These are phyloP conservation scores for Thalassia testudinum DNA, from an alignment of 116 monocot species.

Conservation along the genomic window DNA sequence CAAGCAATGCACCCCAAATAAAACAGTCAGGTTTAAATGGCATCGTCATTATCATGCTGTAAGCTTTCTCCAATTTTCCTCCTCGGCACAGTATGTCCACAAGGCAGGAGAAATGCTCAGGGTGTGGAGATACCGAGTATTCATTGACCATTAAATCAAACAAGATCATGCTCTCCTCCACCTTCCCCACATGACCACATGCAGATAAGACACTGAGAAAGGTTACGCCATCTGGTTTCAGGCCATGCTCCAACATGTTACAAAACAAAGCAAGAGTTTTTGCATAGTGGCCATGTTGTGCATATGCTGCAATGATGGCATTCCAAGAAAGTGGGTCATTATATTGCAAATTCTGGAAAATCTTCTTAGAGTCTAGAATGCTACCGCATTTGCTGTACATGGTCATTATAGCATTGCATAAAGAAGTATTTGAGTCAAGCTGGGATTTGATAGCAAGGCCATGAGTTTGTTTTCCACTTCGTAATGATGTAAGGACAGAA, in stretches of 20 bases:
- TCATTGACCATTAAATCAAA: slow-evolving; percentile 49
- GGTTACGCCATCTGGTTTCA: slow-evolving; percentile 54
- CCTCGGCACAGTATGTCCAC: slow-evolving; percentile 60
- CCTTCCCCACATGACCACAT: slow-evolving; percentile 55
- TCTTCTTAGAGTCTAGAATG: slow-evolving; percentile 31
- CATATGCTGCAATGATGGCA: slow-evolving; percentile 58
- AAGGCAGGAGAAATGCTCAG: slow-evolving; percentile 79
- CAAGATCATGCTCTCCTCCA: slow-evolving; percentile 43
- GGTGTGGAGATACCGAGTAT: slow-evolving; percentile 28
- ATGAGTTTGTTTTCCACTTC: slow-evolving; percentile 58
- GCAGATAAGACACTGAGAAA: slow-evolving; percentile 71
- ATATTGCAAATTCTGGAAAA: slow-evolving; percentile 24
- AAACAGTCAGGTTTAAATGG: slow-evolving; percentile 40
- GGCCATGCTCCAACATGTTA: slow-evolving; percentile 36
- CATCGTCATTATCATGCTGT: slow-evolving; percentile 39
- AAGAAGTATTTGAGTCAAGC: slow-evolving; percentile 27
- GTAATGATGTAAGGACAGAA: slow-evolving; percentile 51
- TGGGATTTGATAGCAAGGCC: slow-evolving; percentile 33
- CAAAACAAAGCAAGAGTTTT: slow-evolving; percentile 37
- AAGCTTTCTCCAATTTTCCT: slow-evolving; percentile 60
- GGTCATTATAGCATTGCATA: slow-evolving; percentile 62
- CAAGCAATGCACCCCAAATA: slow-evolving; percentile 64
- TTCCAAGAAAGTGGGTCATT: slow-evolving; percentile 60
- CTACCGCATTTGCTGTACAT: slow-evolving; percentile 92
- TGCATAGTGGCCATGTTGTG: slow-evolving; percentile 57